phyloP scores from a whole-genome alignment of 805 yeast species.

The Debaryomyces hansenii region DNA sequence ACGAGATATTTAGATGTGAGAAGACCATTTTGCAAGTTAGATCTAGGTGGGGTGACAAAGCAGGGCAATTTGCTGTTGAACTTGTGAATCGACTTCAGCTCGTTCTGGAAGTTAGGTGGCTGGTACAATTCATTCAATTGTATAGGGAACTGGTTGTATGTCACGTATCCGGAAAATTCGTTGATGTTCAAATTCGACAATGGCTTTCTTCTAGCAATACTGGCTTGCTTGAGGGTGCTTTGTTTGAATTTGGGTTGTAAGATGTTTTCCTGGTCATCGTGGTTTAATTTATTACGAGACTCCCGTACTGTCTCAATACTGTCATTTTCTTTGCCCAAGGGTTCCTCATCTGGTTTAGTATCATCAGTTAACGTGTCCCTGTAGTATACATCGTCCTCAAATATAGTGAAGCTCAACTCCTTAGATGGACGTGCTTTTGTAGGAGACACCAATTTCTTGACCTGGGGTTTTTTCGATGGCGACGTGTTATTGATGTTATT shows the following conservation, averaged over 20 bases:
- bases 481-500: not conserved
- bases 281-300: slow-evolving; percentile 19
- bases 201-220: slow-evolving; percentile 18
- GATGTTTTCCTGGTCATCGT: slow-evolving; percentile 43
- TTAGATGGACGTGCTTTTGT: slow-evolving; percentile 13
- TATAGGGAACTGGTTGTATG: slow-evolving; percentile 5
- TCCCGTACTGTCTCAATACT: not conserved
- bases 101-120: slow-evolving; percentile 30
- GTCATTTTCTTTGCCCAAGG: slow-evolving; percentile 25
- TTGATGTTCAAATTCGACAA: slow-evolving; percentile 27
- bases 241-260: slow-evolving; percentile 31
- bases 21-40: slow-evolving; percentile 10
- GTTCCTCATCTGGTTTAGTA: not conserved
- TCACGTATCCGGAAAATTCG: slow-evolving; percentile 30
- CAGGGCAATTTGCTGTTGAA: slow-evolving; percentile 27
- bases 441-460: slow-evolving; percentile 2
- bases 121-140: slow-evolving; percentile 29
- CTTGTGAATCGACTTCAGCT: slow-evolving; percentile 29
- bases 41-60: slow-evolving; percentile 36
- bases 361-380: slow-evolving; percentile 1
- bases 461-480: not conserved
- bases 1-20: slow-evolving; percentile 17
- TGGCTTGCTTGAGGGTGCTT: slow-evolving; percentile 1
- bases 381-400: slow-evolving; percentile 13
- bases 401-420: slow-evolving; percentile 17